phyloP scores from a whole-genome alignment of 2,329 filamentous ascomycete species.

The Ascosphaera apis region DNA sequence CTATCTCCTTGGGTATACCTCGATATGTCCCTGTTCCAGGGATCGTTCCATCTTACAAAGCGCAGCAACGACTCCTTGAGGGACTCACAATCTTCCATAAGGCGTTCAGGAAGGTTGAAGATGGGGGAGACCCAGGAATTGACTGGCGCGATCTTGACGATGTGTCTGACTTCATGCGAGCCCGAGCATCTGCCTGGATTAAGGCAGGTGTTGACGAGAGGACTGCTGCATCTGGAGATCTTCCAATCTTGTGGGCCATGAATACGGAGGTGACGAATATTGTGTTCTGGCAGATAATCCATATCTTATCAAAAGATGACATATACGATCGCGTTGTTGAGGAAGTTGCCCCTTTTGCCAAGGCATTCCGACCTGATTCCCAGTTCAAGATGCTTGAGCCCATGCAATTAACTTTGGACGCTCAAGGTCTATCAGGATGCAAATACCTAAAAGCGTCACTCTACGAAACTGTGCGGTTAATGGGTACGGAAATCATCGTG shows the following conservation, averaged over 20 bases:
- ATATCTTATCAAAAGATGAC: constrained; percentile 19
- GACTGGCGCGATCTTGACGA: constrained; percentile 27
- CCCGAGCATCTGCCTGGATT: constrained; percentile 19
- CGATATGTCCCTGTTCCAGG: constrained; percentile 31
- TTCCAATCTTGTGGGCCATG: constrained; percentile 32
- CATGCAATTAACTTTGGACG: constrained; percentile 19
- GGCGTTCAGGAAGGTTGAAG: constrained; percentile 20
- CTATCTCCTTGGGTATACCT: constrained; percentile 31
- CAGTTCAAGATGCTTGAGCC: constrained; percentile 21
- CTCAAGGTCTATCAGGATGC: constrained; percentile 18
- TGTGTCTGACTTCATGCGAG: constrained; percentile 22
- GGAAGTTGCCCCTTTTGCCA: constrained; percentile 23
- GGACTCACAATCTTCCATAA: constrained; percentile 20
- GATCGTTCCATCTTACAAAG: constrained; percentile 25
- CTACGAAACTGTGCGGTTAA: constrained; percentile 24
- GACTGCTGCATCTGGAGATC: constrained; percentile 19
- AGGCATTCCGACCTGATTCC: constrained; percentile 14
- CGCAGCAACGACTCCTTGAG: constrained; percentile 19
- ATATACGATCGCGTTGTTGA: constrained; percentile 21
- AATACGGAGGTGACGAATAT: constrained; percentile 29
- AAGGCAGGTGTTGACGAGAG: constrained; percentile 15
- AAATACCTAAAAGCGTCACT: constrained; percentile 24
- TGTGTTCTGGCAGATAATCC: constrained; percentile 28
- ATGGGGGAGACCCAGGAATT: constrained; percentile 19
- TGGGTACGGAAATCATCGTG: constrained; percentile 20